These are phyloP conservation scores for Theobroma grandiflorum DNA, from an alignment of 441 rosid genomes.

Conservation along the genomic window DNA sequence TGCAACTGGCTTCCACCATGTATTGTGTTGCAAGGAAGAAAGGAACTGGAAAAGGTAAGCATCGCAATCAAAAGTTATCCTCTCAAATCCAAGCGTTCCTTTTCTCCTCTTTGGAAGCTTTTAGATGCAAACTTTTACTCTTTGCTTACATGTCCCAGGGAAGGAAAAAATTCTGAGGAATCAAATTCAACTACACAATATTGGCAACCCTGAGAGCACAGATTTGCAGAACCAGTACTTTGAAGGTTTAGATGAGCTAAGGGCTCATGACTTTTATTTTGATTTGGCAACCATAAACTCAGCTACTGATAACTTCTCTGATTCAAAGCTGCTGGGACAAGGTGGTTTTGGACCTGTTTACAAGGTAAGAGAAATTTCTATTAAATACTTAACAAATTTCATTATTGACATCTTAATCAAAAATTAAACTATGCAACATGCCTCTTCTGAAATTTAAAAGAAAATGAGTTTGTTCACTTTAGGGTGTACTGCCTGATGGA, in stretches of 20 bases:
- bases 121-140: too few relatives aligned
- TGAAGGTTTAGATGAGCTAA: conserved; percentile 7
- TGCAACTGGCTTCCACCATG: too few relatives aligned
- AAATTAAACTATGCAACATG: background rate
- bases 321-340: conserved; percentile 34
- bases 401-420: background rate
- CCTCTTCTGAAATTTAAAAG: background rate
- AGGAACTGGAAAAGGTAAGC: too few relatives aligned
- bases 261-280: conserved; percentile 26
- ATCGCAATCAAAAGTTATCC: too few relatives aligned
- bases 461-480: background rate
- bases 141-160: conserved; percentile 15
- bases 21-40: too few relatives aligned
- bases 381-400: background rate
- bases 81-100: too few relatives aligned
- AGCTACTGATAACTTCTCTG: conserved; percentile 29
- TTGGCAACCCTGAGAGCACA: background rate
- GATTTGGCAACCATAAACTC: conserved; percentile 23
- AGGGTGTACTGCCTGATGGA: conserved; percentile 50
- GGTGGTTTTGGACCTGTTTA: conserved; percentile 35
- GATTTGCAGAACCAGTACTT: background rate
- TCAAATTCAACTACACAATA: conserved; percentile 7
- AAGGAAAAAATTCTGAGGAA: conserved; percentile 1
- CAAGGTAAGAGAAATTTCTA: conserved; percentile 22
- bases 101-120: too few relatives aligned